These are phyloP conservation scores for Volvox africanus DNA, from an alignment of 139 green algal species.

Conservation along the genomic window DNA sequence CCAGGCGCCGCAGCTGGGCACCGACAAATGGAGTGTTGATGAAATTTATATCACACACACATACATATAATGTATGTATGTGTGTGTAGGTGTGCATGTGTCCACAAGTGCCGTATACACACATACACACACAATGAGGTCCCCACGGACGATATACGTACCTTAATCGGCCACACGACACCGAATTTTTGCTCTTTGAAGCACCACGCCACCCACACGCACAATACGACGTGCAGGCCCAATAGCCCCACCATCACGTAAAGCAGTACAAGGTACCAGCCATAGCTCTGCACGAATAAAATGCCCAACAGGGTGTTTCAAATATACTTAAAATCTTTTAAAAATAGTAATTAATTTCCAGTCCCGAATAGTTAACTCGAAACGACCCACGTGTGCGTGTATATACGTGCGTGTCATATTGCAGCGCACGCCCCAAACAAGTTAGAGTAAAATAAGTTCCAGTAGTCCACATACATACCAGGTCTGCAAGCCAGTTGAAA, in stretches of 20 bases:
- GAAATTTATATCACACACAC: too few relatives aligned
- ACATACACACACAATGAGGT: too few relatives aligned
- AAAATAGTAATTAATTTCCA: background rate
- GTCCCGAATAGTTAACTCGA: background rate
- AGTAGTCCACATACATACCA: conserved; percentile 5
- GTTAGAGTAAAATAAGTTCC: background rate
- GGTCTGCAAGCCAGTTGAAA: background rate
- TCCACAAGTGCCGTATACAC: too few relatives aligned
- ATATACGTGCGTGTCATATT: background rate
- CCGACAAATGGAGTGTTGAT: too few relatives aligned
- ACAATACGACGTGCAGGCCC: background rate
- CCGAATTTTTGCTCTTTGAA: conserved; percentile 39
- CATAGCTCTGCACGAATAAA: conserved; percentile 5
- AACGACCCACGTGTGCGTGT: background rate
- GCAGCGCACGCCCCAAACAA: background rate
- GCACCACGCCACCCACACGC: conserved; percentile 51
- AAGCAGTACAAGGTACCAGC: conserved; percentile 34
- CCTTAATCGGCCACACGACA: conserved; percentile 32
- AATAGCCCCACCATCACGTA: conserved; percentile 39
- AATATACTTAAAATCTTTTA: background rate
- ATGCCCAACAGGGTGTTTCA: conserved; percentile 1
- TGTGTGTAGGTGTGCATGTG: too few relatives aligned
- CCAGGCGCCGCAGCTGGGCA: too few relatives aligned
- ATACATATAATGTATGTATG: too few relatives aligned
- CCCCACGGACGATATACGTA: background rate